phyloP scores from a whole-genome alignment of 2,329 filamentous ascomycete genomes.

The Xylariaceae sp. region DNA sequence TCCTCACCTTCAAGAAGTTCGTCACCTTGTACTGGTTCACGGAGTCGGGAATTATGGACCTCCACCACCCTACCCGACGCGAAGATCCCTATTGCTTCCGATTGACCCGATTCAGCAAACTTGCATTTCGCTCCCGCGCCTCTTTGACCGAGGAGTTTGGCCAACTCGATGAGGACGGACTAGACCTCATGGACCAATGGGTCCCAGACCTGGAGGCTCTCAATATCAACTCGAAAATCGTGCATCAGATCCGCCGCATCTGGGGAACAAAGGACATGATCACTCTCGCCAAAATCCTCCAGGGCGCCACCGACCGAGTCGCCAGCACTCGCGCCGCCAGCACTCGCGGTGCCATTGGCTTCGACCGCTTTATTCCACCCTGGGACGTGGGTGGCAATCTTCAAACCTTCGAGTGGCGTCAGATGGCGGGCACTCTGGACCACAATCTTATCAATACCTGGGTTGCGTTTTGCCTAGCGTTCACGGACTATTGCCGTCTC shows the following conservation, averaged over 20 bases:
- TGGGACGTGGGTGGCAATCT: constrained; percentile 22
- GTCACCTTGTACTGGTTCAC: constrained; percentile 21
- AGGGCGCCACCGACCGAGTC: background rate
- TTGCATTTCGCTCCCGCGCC: constrained; percentile 2
- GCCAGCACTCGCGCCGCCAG: too few relatives aligned
- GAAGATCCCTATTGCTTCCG: constrained; percentile 9
- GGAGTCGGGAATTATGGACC: constrained; percentile 18
- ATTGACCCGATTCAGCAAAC: constrained; percentile 9
- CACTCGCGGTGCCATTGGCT: constrained; percentile 15
- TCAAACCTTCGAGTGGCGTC: constrained; percentile 28
- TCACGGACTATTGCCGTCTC: constrained; percentile 22
- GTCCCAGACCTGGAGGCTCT: constrained; percentile 2
- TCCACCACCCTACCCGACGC: constrained; percentile 26
- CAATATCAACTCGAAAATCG: too few relatives aligned
- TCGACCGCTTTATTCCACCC: constrained; percentile 20
- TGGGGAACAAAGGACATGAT: constrained; percentile 18
- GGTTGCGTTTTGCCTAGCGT: constrained; percentile 18
- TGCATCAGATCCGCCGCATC: constrained; percentile 17
- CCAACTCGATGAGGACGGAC: background rate
- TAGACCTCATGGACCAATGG: constrained; percentile 10
- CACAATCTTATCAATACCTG: constrained; percentile 23
- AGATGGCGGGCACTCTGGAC: constrained; percentile 26
- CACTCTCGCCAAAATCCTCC: constrained; percentile 20
- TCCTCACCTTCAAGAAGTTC: constrained; percentile 26
- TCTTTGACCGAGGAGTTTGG: background rate